These are phyloP conservation scores for Colletotrichum musicola DNA, from an alignment of 2,329 filamentous ascomycete species.

Conservation along the genomic window DNA sequence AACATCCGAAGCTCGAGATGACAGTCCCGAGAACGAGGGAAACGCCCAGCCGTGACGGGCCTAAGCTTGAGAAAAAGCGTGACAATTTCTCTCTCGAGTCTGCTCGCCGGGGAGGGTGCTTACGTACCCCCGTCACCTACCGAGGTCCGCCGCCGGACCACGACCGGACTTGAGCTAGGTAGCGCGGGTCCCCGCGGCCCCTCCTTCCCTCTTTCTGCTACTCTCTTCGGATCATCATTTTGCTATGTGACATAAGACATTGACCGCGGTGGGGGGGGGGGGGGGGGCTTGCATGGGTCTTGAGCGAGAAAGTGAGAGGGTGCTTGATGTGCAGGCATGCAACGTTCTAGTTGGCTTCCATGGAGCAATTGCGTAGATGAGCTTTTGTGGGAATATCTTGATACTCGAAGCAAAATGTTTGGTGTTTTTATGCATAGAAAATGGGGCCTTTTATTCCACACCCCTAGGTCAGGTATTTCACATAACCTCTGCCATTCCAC, in stretches of 20 bases:
- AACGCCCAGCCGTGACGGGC: background rate
- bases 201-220: background rate
- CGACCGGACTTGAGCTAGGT: constrained; percentile 5
- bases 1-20: background rate
- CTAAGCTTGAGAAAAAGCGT: background rate
- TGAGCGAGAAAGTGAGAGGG: background rate
- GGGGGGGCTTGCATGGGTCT: background rate
- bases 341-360: constrained; percentile 4
- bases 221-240: constrained; percentile 4
- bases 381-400: background rate
- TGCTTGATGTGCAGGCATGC: too few relatives aligned
- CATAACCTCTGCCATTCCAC: too few relatives aligned
- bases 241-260: background rate
- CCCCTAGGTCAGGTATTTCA: too few relatives aligned
- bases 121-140: constrained; percentile 1
- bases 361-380: constrained; percentile 11
- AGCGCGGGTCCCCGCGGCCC: constrained; percentile 8
- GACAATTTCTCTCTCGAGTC: constrained; percentile 3
- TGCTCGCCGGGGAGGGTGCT: background rate
- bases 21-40: constrained; percentile 1
- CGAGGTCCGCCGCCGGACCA: constrained; percentile 1
- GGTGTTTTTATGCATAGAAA: background rate
- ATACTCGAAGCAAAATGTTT: background rate
- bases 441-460: too few relatives aligned
- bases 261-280: background rate